Evolutionary conservation across 495 filamentous ascomycete species (phyloP).

Genomic region (Poronia punctata): DNA sequence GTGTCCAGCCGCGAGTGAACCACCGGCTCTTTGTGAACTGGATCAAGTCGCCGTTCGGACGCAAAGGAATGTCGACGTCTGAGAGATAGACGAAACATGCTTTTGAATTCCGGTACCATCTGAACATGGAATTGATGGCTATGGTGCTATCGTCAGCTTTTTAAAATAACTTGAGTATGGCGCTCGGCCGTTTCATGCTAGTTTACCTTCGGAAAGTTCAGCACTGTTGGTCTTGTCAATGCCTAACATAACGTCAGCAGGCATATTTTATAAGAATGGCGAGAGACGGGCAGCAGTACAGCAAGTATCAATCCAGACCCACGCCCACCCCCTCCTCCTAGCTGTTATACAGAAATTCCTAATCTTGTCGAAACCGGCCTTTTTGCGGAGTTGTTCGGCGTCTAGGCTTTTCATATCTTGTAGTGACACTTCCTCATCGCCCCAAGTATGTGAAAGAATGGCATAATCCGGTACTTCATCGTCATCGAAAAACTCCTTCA

Average conservation of each 20-base stretch:
- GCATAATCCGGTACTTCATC: conserved; percentile 22
- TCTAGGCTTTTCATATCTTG: conserved; percentile 23
- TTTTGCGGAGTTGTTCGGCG: conserved; percentile 18
- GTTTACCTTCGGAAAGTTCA: conserved; percentile 25
- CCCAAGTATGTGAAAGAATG: conserved; percentile 35
- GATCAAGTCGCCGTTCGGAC: too few species aligned
- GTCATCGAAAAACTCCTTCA: conserved; percentile 26
- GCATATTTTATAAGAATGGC: too few species aligned
- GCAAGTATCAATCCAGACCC: conserved; percentile 29
- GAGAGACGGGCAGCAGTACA: conserved; percentile 19
- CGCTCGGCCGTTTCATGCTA: neutral
- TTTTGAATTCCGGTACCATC: conserved; percentile 21
- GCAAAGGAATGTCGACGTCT: conserved; percentile 9
- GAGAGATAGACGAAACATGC: conserved; percentile 25
- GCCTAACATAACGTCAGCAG: too few species aligned
- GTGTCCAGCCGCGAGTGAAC: conserved; percentile 35
- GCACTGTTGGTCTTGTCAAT: conserved; percentile 34
- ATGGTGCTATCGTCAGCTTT: neutral
- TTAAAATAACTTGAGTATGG: neutral
- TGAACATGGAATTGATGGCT: conserved; percentile 41
- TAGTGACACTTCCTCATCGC: conserved; percentile 23
- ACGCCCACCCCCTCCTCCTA: too few species aligned
- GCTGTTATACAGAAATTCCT: too few species aligned
- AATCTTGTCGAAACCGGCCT: conserved; percentile 6
- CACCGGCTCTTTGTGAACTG: too few species aligned